A percentile compares a stretch with the other conserved stretches of the same genome.
Conservation (phyloP, 1,284 basidiomycete species). For the Coniferiporia weirii region DNA sequence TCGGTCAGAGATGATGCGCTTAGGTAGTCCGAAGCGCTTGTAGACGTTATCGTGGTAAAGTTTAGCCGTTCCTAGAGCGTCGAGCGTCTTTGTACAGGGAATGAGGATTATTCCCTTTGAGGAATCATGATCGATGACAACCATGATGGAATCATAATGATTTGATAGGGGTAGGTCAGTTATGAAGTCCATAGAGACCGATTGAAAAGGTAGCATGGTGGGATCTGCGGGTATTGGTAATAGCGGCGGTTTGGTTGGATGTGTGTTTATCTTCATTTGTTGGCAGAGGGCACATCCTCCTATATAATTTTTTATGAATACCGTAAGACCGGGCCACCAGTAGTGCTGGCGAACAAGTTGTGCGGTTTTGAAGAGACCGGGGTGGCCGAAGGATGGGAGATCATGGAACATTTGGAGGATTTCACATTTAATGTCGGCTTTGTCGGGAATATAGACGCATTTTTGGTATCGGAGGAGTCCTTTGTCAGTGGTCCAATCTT, state of each 20-base stretch:
- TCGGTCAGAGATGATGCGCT: slow-evolving; percentile 19
- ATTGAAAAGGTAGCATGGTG: not conserved
- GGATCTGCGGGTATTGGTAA: not conserved
- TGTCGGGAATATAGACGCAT: slow-evolving; percentile 23
- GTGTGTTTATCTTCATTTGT: slow-evolving; percentile 27
- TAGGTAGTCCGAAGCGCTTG: not conserved
- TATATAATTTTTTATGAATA: slow-evolving; percentile 31
- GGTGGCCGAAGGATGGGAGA: slow-evolving; percentile 32
- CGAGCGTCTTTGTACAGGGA: slow-evolving; percentile 18
- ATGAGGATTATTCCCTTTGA: not conserved
- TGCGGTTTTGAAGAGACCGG: slow-evolving; percentile 33
- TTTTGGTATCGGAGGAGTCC: slow-evolving; percentile 18
- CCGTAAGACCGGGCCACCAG: slow-evolving; percentile 39
- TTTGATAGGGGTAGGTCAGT: slow-evolving; percentile 13
- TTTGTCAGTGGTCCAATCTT: slow-evolving; percentile 16
- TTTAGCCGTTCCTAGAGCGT: slow-evolving; percentile 20
- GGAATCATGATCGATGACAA: not conserved
- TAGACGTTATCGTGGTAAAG: not conserved
- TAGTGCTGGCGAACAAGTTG: slow-evolving; percentile 33
- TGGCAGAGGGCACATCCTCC: slow-evolving; percentile 36
- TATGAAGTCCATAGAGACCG: slow-evolving; percentile 35
- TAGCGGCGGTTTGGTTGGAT: slow-evolving; percentile 13
- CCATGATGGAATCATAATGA: not conserved
- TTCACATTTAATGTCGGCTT: slow-evolving; percentile 20
- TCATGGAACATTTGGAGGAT: slow-evolving; percentile 30